Percentiles rank a stretch among this genome's conserved stretches.
These are phyloP conservation scores for Colletotrichum salicis DNA, from an alignment of 2,329 filamentous ascomycete genomes.

Conservation along the genomic window DNA sequence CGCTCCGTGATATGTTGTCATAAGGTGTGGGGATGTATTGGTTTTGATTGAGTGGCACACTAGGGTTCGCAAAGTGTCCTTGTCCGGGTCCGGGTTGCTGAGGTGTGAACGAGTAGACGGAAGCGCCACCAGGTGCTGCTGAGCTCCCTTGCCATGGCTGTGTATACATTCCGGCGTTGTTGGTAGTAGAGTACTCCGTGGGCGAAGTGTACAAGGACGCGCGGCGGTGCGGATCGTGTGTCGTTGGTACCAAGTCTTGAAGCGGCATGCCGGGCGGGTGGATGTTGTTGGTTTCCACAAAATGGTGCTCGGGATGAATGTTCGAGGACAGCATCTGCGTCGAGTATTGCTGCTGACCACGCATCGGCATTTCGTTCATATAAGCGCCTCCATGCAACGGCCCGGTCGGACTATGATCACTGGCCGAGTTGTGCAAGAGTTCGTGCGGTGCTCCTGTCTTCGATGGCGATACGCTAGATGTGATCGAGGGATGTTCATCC, in stretches of 20 bases:
- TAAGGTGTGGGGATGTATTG: slow-evolving; percentile 49
- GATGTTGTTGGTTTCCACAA: slow-evolving; percentile 51
- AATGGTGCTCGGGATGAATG: slow-evolving; percentile 52
- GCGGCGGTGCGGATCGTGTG: slow-evolving; percentile 58
- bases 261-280: slow-evolving; percentile 52
- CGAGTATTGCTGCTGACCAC: slow-evolving; percentile 51
- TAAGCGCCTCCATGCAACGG: slow-evolving; percentile 48
- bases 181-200: slow-evolving; percentile 57
- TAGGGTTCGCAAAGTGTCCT: slow-evolving; percentile 44
- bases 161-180: slow-evolving; percentile 52
- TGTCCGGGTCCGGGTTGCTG: slow-evolving; percentile 48
- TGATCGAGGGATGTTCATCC: slow-evolving; percentile 51
- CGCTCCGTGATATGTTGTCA: slow-evolving; percentile 46
- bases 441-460: slow-evolving; percentile 47
- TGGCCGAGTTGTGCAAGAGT: slow-evolving; percentile 48
- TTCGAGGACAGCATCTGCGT: slow-evolving; percentile 55
- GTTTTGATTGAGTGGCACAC: slow-evolving; percentile 46
- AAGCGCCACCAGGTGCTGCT: slow-evolving; percentile 50
- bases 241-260: slow-evolving; percentile 56
- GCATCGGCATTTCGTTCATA: slow-evolving; percentile 57
- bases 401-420: slow-evolving; percentile 49
- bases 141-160: slow-evolving; percentile 58
- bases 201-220: slow-evolving; percentile 55
- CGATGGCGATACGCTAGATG: slow-evolving; percentile 49
- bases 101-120: slow-evolving; percentile 58